These are phyloP conservation scores for Perkinsus chesapeaki DNA, from an alignment of 169 alveolate genomes.

Conservation along the genomic window DNA sequence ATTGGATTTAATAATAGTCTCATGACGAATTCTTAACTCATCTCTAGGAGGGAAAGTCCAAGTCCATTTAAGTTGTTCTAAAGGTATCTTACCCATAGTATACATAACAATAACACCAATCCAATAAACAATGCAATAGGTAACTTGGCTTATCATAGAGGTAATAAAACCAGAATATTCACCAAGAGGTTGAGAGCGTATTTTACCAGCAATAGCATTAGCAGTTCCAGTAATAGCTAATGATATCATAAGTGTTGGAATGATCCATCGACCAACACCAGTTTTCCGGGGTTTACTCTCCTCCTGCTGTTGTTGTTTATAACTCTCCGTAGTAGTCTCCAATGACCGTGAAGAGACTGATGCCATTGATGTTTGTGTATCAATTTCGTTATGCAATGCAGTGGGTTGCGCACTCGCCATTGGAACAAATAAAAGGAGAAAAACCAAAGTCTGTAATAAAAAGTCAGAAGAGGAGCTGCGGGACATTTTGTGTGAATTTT, in stretches of 20 bases:
- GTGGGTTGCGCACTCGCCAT: too few species aligned
- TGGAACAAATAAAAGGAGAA: too few species aligned
- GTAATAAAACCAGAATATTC: not conserved
- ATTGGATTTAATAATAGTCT: not conserved
- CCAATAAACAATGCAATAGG: not conserved
- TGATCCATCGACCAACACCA: not conserved
- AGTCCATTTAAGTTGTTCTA: not conserved
- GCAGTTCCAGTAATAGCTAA: not conserved
- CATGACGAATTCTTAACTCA: not conserved
- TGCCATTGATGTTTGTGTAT: too few species aligned
- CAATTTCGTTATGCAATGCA: too few species aligned
- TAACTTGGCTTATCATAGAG: not conserved
- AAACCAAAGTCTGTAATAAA: too few species aligned
- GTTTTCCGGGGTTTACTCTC: not conserved
- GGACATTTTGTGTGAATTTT: too few species aligned
- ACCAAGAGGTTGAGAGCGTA: not conserved
- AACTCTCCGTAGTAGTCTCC: not conserved
- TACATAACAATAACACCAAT: not conserved
- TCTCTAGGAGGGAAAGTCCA: not conserved
- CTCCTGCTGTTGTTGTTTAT: not conserved
- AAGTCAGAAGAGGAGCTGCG: too few species aligned
- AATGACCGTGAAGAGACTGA: not conserved
- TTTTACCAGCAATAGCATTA: not conserved
- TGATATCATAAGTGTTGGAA: not conserved
- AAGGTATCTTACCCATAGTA: not conserved